Base-by-base conservation (phyloP, 2,329 filamentous ascomycete species). In the Phaeosphaeria sp. region DNA sequence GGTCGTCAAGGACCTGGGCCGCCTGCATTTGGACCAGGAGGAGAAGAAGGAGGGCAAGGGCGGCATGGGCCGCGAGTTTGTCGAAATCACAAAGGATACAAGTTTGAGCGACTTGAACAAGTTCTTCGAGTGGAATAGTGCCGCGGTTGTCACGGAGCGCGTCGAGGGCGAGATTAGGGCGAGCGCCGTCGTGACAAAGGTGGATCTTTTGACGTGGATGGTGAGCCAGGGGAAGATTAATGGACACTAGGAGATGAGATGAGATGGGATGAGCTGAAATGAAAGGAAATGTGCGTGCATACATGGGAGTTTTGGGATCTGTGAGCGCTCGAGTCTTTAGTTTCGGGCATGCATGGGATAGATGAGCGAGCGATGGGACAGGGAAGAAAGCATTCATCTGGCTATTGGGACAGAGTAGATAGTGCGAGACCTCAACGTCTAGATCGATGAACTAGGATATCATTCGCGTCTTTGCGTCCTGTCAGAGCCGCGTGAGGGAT, bases 51-150 rank as follows among this genome's bases (percentile, higher is more conserved):
- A 7, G 4, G 17, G 63, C 21, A 15, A 15, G 7, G 13, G 13
- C 7, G 54, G 60, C 27, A 57, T 86, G 77, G 73, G 77, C 21
- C 84, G 89, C 57, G 88, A 90, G 73, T 99, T 97, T 79, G 90
- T 98, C 50, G 91, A 98, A 79, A 97, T 99, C 73, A 98, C 95
- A 6, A 83, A 90, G 75, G 91, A 97, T 65, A 99, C 95, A 1
- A 90, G 90, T 2, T 83, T 99, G 41, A 87, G 85, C 47, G 89
- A 90, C 46, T 84, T 99, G 53, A 94, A 92, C 82, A 89, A 91
- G 72, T 99, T 99, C 80, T 92, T 98, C 65, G 93, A 98, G 80
- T 98, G 95, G 93, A 98, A 99, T 79, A 95, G 91, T 67, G 94
- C 95, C 0, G 95, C 95, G 0, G 88, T 99, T 49, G 92, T 99